Evolutionary conservation across 2,329 filamentous ascomycete species (phyloP).

Genomic region (Dothistroma pini): DNA sequence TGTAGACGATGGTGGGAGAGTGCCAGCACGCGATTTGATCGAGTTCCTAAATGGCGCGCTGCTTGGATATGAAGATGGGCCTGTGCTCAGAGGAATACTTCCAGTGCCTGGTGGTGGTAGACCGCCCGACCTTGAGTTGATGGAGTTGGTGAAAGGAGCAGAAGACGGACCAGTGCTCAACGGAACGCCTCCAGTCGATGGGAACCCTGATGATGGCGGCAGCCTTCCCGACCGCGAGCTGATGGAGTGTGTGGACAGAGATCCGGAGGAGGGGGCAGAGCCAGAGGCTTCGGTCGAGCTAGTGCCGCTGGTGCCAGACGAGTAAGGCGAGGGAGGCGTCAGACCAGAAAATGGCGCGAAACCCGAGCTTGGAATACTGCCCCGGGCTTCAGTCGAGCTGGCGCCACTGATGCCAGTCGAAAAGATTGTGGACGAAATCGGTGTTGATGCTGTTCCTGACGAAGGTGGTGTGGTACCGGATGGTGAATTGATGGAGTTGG

Average conservation of each 20-base stretch:
- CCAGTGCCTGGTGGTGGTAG: neutral
- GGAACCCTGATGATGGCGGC: neutral
- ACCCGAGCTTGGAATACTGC: neutral
- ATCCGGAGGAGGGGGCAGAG: conserved; percentile 9
- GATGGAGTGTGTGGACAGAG: conserved; percentile 9
- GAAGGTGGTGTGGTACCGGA: neutral
- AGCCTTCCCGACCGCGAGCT: conserved; percentile 6
- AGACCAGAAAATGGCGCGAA: neutral
- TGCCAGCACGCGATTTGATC: no score
- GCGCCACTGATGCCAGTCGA: conserved; percentile 2
- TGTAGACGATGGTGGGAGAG: conserved; percentile 4
- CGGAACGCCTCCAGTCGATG: neutral
- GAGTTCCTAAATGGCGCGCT: no score
- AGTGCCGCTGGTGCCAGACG: conserved; percentile 4
- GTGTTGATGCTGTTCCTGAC: no score
- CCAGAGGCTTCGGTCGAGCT: conserved; percentile 13
- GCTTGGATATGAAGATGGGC: no score
- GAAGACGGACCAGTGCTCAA: neutral
- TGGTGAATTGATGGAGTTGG: neutral
- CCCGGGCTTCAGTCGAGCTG: no score
- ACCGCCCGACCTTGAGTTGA: conserved; percentile 3
- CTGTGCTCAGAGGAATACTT: no score
- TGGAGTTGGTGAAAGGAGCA: neutral
- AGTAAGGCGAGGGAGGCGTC: no score
- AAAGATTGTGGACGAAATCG: neutral